Conservation (phyloP, 2,329 filamentous ascomycete species). For the Zymoseptoria tritici region DNA sequence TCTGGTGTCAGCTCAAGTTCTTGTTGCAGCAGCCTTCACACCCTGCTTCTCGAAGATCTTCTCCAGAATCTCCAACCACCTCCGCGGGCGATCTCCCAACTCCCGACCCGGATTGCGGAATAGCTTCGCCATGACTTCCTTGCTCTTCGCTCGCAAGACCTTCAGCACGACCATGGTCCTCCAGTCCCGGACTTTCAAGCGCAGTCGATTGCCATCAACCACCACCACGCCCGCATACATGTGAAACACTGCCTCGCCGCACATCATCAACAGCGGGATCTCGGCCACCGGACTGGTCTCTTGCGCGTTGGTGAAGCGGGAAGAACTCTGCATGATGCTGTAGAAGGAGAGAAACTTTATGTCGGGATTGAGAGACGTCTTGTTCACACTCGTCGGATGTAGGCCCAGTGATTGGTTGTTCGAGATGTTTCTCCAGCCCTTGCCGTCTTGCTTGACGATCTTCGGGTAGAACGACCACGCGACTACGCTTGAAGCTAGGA, state of each 20-base stretch:
- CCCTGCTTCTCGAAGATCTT: conserved; percentile 23
- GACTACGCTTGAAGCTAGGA: conserved; percentile 71
- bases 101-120: conserved; percentile 51
- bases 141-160: conserved; percentile 62
- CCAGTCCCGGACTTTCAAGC: conserved; percentile 81
- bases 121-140: conserved; percentile 64
- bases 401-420: conserved; percentile 89
- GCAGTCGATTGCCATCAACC: conserved; percentile 77
- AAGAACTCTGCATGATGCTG: conserved; percentile 89
- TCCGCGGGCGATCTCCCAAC: conserved; percentile 32
- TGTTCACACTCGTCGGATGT: conserved; percentile 85
- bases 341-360: conserved; percentile 88
- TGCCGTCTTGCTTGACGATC: conserved; percentile 73
- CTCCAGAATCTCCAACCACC: conserved; percentile 36
- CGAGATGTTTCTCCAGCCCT: conserved; percentile 81
- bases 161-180: conserved; percentile 87
- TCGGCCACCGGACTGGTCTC: conserved; percentile 62
- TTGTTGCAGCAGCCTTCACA: not conserved
- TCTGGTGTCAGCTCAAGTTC: not conserved
- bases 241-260: conserved; percentile 84
- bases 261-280: conserved; percentile 74
- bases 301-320: conserved; percentile 78
- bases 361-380: conserved; percentile 39
- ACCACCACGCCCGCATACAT: conserved; percentile 81
- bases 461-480: conserved; percentile 96